A percentile compares a stretch with the other conserved stretches of the same genome.
These are phyloP conservation scores for Kregervanrija pseudodelftensis DNA, from an alignment of 805 yeast genomes.

Conservation along the genomic window DNA sequence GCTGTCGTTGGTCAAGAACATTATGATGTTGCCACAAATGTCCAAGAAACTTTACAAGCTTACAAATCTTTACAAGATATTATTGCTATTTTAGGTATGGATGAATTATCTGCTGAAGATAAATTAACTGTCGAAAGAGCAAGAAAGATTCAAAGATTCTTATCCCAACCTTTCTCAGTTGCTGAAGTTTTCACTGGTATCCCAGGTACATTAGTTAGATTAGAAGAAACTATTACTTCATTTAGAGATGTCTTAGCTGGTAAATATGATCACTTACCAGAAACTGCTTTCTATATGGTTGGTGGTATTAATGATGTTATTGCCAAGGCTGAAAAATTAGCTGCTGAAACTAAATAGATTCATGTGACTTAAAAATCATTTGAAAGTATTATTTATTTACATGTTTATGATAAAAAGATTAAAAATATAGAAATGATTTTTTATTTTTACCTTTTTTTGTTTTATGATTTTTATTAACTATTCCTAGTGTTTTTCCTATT, in stretches of 20 bases:
- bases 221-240: constrained; percentile 88
- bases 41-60: constrained; percentile 98
- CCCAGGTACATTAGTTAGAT: constrained; percentile 94
- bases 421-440: neutral
- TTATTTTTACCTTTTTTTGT: constrained; percentile 6
- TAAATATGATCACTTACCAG: constrained; percentile 98
- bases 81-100: constrained; percentile 99
- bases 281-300: constrained; percentile 99
- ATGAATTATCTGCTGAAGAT: constrained; percentile 97
- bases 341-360: constrained; percentile 74
- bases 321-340: constrained; percentile 98
- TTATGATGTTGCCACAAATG: constrained; percentile 89
- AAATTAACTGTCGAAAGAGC: constrained; percentile 99
- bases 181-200: constrained; percentile 99
- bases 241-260: constrained; percentile 97
- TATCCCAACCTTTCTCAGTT: constrained; percentile 99
- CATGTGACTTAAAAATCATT: neutral
- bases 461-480: constrained; percentile 10
- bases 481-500: constrained; percentile 9
- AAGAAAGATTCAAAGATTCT: constrained; percentile 99
- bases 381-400: neutral
- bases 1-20: constrained; percentile 98
- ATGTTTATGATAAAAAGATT: neutral
- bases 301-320: constrained; percentile 99
- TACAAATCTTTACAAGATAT: constrained; percentile 99